Base-by-base conservation (phyloP, 495 filamentous ascomycete species). In the Cryomyces minteri region DNA sequence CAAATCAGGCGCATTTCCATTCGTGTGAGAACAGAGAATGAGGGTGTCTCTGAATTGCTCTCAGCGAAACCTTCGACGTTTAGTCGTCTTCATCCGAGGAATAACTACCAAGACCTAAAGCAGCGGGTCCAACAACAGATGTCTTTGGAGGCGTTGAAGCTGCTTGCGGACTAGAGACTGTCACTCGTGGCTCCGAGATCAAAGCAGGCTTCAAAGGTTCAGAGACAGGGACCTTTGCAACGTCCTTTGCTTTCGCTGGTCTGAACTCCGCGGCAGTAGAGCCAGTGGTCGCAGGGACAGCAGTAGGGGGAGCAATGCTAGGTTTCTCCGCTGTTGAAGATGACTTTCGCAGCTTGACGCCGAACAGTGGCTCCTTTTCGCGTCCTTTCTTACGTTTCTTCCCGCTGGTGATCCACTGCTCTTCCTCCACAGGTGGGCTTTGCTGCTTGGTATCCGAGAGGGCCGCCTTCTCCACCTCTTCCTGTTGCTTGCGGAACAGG, bases 401-500 rank as follows among this genome's bases (percentile, higher is more conserved):
- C 9, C 65, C 61, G 37, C 64, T 65, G 18, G 69, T 61, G 18
- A 62, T 54, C 77, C 77, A 80, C 46, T 71, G 60, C 44, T 70
- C 68, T 44, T 70, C 54, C 25, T 41, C 53, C 31, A 39, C 60
- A 2, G 45, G 57, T 2, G 58, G 62, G 37, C 47, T 52, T 0
- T 51, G 57, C 11, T 33, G 49, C 62, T 4, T 59, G 56, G 0
- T 55, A 55, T 31, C 62, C 61, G 31, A 61, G 66, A 71, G 51
- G 1, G 65, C 49, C 7, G 61, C 69, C 51, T 66, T 70, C 60
- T 83, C 77, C 0, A 68, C 72, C 57, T 79, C 72, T 51, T 80
- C 77, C 49, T 79, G 79, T 52, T 77, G 73, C 54, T 68, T 65
- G 32, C 81, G 68, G 53, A 94, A 94, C 0, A 58, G 54, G 38